phyloP scores from a whole-genome alignment of 2,329 filamentous ascomycete species.

The Dactylellina parvicollis region DNA sequence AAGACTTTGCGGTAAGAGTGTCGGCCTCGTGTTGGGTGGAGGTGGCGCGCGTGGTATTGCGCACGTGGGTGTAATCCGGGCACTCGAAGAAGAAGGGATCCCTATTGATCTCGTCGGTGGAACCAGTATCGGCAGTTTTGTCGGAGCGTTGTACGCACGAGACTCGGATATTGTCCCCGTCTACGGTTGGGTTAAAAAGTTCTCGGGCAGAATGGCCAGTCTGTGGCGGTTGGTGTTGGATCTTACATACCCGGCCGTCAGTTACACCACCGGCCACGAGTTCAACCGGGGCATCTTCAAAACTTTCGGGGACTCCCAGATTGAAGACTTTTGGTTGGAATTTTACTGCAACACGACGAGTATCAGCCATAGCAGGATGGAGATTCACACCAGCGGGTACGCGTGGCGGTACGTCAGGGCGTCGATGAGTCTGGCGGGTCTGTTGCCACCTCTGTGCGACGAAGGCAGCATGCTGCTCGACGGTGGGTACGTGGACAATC shows the following conservation, averaged over 20 bases:
- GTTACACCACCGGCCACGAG: slow-evolving; percentile 97
- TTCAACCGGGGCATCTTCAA: slow-evolving; percentile 99
- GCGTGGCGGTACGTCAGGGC: slow-evolving; percentile 97
- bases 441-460: slow-evolving; percentile 92
- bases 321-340: slow-evolving; percentile 98
- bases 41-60: slow-evolving; percentile 91
- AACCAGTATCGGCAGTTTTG: slow-evolving; percentile 95
- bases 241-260: slow-evolving; percentile 90
- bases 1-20: slow-evolving; percentile 89
- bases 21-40: slow-evolving; percentile 91
- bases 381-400: slow-evolving; percentile 95
- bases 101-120: slow-evolving; percentile 95
- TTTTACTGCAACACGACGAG: slow-evolving; percentile 99
- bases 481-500: slow-evolving; percentile 95
- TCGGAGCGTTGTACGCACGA: slow-evolving; percentile 92
- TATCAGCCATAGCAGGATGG: slow-evolving; percentile 89
- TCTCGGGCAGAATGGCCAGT: slow-evolving; percentile 97
- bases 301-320: slow-evolving; percentile 93
- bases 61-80: slow-evolving; percentile 91
- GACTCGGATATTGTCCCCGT: slow-evolving; percentile 97
- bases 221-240: slow-evolving; percentile 99
- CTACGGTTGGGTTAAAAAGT: slow-evolving; percentile 96
- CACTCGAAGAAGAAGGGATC: slow-evolving; percentile 94
- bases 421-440: slow-evolving; percentile 93
- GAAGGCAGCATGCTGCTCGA: slow-evolving; percentile 97